A percentile compares a stretch with the other conserved stretches of the same genome.
These are phyloP conservation scores for Cylindrodendrum hubeiense DNA, from an alignment of 2,329 filamentous ascomycete species.

Conservation along the genomic window DNA sequence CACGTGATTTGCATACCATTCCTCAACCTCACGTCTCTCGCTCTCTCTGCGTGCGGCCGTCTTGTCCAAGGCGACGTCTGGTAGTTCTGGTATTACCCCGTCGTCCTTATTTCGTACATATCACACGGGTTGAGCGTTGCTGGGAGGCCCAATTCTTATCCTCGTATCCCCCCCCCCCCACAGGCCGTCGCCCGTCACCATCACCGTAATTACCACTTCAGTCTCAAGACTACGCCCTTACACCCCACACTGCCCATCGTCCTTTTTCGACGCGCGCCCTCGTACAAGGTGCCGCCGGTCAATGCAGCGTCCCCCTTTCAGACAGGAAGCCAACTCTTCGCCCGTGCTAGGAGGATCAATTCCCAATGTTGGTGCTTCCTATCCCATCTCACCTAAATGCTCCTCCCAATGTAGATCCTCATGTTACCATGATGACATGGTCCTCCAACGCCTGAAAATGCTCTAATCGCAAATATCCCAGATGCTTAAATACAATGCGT, in stretches of 20 bases:
- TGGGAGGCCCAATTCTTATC: not conserved
- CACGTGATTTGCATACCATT: constrained; percentile 29
- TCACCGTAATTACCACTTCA: not conserved
- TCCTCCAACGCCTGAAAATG: constrained; percentile 40
- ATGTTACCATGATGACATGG: not conserved
- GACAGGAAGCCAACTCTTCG: not conserved
- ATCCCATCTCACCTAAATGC: constrained; percentile 1
- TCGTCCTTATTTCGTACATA: not conserved
- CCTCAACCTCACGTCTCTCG: not conserved
- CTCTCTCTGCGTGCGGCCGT: not conserved
- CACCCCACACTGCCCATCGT: not conserved
- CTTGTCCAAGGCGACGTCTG: not conserved
- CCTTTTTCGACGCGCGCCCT: not conserved
- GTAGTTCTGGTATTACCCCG: not conserved
- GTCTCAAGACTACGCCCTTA: not conserved
- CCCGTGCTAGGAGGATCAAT: not conserved
- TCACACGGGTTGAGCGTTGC: not conserved
- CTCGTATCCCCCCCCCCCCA: not conserved
- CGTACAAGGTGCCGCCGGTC: constrained; percentile 4
- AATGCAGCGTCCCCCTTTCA: not conserved
- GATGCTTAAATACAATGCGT: constrained; percentile 25
- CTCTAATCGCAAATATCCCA: constrained; percentile 11
- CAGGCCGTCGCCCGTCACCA: too few relatives aligned
- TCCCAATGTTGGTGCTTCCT: not conserved
- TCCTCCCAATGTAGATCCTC: constrained; percentile 6